Base-by-base conservation (phyloP, 2,329 filamentous ascomycete genomes). In the Fusarium sp. region DNA sequence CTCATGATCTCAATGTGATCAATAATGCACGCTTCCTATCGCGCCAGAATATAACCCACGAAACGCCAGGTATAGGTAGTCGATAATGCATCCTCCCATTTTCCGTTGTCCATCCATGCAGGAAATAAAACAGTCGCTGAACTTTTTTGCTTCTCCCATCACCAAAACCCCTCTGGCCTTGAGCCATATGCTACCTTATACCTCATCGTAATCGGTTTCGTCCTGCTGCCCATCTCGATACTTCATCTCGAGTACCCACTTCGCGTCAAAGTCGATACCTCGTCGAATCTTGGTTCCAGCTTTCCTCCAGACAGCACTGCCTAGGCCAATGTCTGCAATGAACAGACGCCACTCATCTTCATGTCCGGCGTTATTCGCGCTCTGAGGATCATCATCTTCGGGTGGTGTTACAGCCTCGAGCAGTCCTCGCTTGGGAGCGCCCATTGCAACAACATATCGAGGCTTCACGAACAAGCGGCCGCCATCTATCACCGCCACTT, bases 301-400 rank as follows among this genome's bases (percentile, higher is more conserved):
- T 76, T 93, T 93, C 75, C 90, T 91, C 91, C 94, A 96, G 5
- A 94, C 92, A 6, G 91, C 87, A 58, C 92, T 90, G 3, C 89
- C 90, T 15, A 97, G 87, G 1, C 96, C 95, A 68, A 97, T 90
- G 76, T 99, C 96, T 4, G 90, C 93, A 14, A 98, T 87, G 75
- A 89, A 92, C 3, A 98, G 81, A 52, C 90, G 88, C 94, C 94
- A 97, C 59, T 88, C 84, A 20, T 87, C 85, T 27, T 86, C 85
- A 67, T 82, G 75, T 50, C 76, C 71, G 9, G 74, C 74, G 43
- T 74, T 75, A 46, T 72, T 71, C 49, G 60, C 70, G 53, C 63
- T 73, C 52, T 59, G 76, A 43, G 67, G 76, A 21, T 78, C 76
- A 21, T 80, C 80, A 15, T 83, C 82, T 11, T 78, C 74, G 1